These are phyloP conservation scores for Reticulascus tulasneorum DNA, from an alignment of 2,329 filamentous ascomycete species.

Conservation along the genomic window DNA sequence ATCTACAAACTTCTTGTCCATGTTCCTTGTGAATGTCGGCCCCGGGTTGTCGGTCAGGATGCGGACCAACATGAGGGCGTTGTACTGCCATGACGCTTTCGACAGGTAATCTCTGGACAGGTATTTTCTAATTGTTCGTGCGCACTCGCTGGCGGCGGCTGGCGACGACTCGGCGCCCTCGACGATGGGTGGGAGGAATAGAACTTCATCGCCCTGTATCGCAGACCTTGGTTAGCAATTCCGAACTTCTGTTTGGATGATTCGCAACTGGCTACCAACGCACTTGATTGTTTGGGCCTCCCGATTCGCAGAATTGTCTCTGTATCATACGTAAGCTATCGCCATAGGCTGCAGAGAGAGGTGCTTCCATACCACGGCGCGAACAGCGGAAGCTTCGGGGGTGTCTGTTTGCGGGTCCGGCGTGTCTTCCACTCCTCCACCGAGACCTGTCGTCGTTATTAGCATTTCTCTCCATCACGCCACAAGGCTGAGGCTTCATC, in stretches of 20 bases:
- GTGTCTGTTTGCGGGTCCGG: slow-evolving; percentile 43
- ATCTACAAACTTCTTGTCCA: slow-evolving; percentile 80
- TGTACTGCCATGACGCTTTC: slow-evolving; percentile 77
- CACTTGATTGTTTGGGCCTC: slow-evolving; percentile 50
- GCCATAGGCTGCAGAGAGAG: slow-evolving; percentile 5
- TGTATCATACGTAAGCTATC: slow-evolving; percentile 30
- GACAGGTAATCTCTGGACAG: slow-evolving; percentile 67
- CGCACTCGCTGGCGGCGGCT: slow-evolving; percentile 75
- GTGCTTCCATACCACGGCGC: slow-evolving; percentile 57
- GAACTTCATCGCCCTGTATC: slow-evolving; percentile 75
- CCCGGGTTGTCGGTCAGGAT: slow-evolving; percentile 93
- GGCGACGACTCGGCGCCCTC: slow-evolving; percentile 93
- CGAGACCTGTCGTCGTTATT: slow-evolving; percentile 11
- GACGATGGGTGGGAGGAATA: slow-evolving; percentile 89
- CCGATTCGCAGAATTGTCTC: slow-evolving; percentile 80
- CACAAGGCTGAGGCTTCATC: neutral
- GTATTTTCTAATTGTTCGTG: slow-evolving; percentile 76
- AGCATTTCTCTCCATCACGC: slow-evolving; percentile 6
- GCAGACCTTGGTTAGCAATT: slow-evolving; percentile 1
- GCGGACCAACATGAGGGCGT: slow-evolving; percentile 90
- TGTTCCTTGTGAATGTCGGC: slow-evolving; percentile 80
- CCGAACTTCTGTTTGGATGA: slow-evolving; percentile 5
- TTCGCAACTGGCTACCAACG: slow-evolving; percentile 2
- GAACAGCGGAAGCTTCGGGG: slow-evolving; percentile 62
- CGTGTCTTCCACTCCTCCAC: slow-evolving; percentile 10